These are phyloP conservation scores for Aureobasidium sp. DNA, from an alignment of 2,329 filamentous ascomycete species.

Conservation along the genomic window DNA sequence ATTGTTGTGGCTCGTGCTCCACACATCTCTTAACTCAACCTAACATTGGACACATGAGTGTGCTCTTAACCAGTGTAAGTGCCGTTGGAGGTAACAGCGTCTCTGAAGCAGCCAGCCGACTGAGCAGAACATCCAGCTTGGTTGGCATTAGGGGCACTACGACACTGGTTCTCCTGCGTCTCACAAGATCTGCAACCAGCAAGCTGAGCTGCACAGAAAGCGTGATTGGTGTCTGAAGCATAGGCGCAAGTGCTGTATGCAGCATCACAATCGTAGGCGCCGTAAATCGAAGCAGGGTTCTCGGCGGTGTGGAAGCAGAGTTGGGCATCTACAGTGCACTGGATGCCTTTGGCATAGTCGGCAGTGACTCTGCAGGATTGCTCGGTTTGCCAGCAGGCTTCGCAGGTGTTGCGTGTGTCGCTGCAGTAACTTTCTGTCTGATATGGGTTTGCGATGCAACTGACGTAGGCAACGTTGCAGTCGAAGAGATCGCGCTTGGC, in stretches of 20 bases:
- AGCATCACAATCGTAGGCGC: neutral
- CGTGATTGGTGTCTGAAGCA: neutral
- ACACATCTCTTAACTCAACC: too few relatives aligned
- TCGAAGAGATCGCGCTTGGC: neutral
- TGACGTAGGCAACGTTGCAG: neutral
- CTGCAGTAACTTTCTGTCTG: neutral
- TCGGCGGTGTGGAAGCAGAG: neutral
- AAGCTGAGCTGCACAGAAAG: neutral
- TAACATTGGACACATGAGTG: neutral
- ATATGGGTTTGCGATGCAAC: neutral
- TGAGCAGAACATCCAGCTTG: neutral
- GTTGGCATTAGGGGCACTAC: neutral
- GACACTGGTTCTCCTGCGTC: neutral
- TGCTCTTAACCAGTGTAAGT: neutral
- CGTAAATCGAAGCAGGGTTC: neutral
- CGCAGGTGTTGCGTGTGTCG: conserved; percentile 2
- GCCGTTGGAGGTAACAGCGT: conserved; percentile 1
- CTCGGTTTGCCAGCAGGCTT: conserved; percentile 5
- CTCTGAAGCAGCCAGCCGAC: neutral
- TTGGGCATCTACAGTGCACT: neutral
- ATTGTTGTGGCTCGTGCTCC: neutral
- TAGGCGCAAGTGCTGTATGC: neutral
- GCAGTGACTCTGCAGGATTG: conserved; percentile 2
- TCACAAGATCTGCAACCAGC: neutral
- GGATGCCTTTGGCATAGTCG: neutral